Evolutionary conservation across 352 stramenopile species (phyloP).

Genomic region (Ophiocytium majus): DNA sequence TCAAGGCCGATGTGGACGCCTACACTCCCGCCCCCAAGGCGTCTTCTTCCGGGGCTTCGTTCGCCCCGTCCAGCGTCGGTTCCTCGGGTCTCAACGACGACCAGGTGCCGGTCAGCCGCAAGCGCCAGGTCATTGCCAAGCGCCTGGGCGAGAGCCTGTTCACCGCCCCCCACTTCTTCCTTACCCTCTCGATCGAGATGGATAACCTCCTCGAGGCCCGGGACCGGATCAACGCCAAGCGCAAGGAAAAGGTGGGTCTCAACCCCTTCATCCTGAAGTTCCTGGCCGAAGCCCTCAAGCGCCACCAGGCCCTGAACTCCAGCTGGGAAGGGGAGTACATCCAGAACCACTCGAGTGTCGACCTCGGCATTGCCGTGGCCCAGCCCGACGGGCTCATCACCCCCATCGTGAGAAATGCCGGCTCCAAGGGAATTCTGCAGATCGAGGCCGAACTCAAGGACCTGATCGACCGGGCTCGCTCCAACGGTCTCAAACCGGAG

Average conservation of each 20-base stretch:
- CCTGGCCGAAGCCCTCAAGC: conserved; percentile 88
- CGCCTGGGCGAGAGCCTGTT: conserved; percentile 93
- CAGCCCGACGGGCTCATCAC: conserved; percentile 96
- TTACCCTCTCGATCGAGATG: conserved; percentile 87
- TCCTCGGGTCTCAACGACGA: conserved; percentile 70
- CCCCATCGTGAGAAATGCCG: conserved; percentile 91
- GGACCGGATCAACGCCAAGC: conserved; percentile 82
- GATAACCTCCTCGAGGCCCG: conserved; percentile 77
- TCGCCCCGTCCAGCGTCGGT: background rate
- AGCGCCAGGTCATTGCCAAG: conserved; percentile 98
- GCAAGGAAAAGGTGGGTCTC: conserved; percentile 93
- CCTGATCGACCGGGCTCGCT: conserved; percentile 86
- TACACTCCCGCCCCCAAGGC: background rate
- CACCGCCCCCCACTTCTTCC: conserved; percentile 93
- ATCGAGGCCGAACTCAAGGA: conserved; percentile 95
- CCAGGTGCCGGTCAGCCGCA: conserved; percentile 77
- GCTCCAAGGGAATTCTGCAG: conserved; percentile 82
- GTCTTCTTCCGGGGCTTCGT: background rate
- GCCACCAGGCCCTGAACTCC: conserved; percentile 92
- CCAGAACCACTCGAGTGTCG: conserved; percentile 71
- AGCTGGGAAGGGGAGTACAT: conserved; percentile 70
- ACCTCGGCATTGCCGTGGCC: conserved; percentile 97
- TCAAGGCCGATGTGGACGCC: conserved; percentile 70
- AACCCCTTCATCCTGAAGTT: conserved; percentile 99
- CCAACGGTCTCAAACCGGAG: conserved; percentile 95